These are phyloP conservation scores for Stylonectria norvegica DNA, from an alignment of 2,329 filamentous ascomycete species.

Conservation along the genomic window DNA sequence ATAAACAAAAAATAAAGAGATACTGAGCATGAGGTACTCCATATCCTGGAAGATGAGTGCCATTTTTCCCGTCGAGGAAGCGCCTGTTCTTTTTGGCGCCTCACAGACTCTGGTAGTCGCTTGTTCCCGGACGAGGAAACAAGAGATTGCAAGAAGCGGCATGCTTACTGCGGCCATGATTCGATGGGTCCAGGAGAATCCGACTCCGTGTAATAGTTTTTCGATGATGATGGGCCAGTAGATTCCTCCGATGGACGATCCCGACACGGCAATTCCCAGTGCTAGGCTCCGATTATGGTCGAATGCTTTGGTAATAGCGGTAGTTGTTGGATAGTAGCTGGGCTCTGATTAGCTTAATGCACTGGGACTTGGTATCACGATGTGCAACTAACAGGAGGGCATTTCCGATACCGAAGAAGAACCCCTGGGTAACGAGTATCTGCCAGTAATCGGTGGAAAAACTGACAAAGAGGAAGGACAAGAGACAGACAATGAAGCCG, in stretches of 20 bases:
- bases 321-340: slow-evolving; percentile 28
- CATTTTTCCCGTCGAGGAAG: too few species aligned
- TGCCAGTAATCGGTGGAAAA: slow-evolving; percentile 35
- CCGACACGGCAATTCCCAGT: slow-evolving; percentile 29
- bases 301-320: slow-evolving; percentile 32
- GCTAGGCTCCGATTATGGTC: slow-evolving; percentile 28
- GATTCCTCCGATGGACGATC: slow-evolving; percentile 31
- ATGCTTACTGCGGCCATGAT: slow-evolving; percentile 22
- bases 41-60: too few species aligned
- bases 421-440: slow-evolving; percentile 37
- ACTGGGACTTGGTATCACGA: too few species aligned
- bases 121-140: slow-evolving; percentile 29
- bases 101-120: slow-evolving; percentile 13
- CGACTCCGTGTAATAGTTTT: slow-evolving; percentile 11
- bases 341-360: background rate
- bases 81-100: slow-evolving; percentile 6
- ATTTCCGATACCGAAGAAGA: slow-evolving; percentile 40
- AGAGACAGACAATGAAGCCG: slow-evolving; percentile 34
- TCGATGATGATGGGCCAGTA: slow-evolving; percentile 29
- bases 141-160: slow-evolving; percentile 24
- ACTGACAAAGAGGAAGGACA: slow-evolving; percentile 36
- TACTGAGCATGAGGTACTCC: slow-evolving; percentile 19
- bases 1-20: slow-evolving; percentile 26
- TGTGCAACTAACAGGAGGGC: slow-evolving; percentile 34
- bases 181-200: slow-evolving; percentile 17